Conservation (phyloP, 257 asterid species). For the Penstemon eatonii region DNA sequence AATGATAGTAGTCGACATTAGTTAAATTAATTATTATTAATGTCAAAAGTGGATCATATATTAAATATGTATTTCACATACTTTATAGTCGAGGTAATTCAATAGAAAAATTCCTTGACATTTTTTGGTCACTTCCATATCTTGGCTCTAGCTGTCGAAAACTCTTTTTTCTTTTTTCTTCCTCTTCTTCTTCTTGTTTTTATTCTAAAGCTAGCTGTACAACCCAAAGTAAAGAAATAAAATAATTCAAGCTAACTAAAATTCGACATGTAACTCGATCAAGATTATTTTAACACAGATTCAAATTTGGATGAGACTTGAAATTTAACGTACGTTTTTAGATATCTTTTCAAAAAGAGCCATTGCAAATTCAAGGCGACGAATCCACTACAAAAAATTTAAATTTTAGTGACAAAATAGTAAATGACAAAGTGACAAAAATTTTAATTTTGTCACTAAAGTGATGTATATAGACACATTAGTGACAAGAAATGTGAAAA, state of each 20-base stretch:
- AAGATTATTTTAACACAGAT: too few relatives aligned
- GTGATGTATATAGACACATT: too few relatives aligned
- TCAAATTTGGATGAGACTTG: too few relatives aligned
- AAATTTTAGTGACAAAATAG: too few relatives aligned
- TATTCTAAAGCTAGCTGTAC: background rate
- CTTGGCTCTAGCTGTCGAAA: constrained; percentile 32
- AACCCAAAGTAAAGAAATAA: background rate
- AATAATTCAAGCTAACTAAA: background rate
- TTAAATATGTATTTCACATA: constrained; percentile 18
- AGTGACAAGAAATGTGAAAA: too few relatives aligned
- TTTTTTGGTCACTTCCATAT: constrained; percentile 5
- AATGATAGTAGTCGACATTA: constrained; percentile 20
- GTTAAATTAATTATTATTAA: background rate
- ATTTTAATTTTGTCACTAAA: too few relatives aligned
- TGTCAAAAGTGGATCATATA: constrained; percentile 33
- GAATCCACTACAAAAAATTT: too few relatives aligned
- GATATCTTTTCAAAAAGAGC: too few relatives aligned
- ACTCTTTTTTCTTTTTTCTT: background rate
- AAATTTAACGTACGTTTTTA: too few relatives aligned
- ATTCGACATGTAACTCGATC: background rate
- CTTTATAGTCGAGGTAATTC: constrained; percentile 24
- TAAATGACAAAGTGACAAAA: too few relatives aligned
- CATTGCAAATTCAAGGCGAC: too few relatives aligned
- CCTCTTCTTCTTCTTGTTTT: constrained; percentile 1
- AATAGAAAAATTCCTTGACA: constrained; percentile 29